phyloP scores from a whole-genome alignment of 441 rosid genomes.

The Adansonia rubrostipa region DNA sequence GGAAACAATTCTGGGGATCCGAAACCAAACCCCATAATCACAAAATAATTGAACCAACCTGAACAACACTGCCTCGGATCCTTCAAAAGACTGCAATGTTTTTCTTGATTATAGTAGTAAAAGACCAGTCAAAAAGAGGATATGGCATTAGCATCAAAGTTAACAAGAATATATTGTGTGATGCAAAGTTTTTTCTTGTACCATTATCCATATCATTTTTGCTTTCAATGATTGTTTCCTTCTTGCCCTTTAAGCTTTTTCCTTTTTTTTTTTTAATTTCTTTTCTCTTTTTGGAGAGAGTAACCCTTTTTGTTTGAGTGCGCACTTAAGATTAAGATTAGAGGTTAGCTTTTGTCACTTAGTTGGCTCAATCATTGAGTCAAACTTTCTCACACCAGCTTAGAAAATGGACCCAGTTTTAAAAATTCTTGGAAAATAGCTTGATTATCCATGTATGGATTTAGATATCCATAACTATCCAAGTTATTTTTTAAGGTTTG shows the following conservation, averaged over 20 bases:
- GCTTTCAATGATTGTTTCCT: constrained; percentile 39
- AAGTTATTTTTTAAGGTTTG: too few species aligned
- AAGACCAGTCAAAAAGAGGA: constrained; percentile 57
- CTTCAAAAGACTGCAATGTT: constrained; percentile 40
- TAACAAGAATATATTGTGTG: constrained; percentile 26
- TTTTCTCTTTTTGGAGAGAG: constrained; percentile 5
- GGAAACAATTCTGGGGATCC: constrained; percentile 59
- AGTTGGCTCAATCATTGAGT: constrained; percentile 15
- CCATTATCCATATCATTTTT: constrained; percentile 27
- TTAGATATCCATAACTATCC: too few species aligned
- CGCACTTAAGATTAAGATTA: constrained; percentile 23
- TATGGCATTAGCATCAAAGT: constrained; percentile 18
- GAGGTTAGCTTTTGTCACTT: not conserved
- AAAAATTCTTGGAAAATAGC: too few species aligned
- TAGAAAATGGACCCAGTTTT: too few species aligned
- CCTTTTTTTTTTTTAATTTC: not conserved
- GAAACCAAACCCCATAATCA: constrained; percentile 47
- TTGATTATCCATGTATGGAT: too few species aligned
- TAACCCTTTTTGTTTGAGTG: constrained; percentile 22
- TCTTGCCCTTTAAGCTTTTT: constrained; percentile 21
- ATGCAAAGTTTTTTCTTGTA: constrained; percentile 25
- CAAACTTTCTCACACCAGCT: constrained; percentile 12
- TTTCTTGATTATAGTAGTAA: not conserved
- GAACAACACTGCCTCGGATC: constrained; percentile 39
- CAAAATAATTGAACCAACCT: constrained; percentile 46